phyloP scores from a whole-genome alignment of 768 basidiomycete genomes.

The Krasilnikovozyma curviuscula region DNA sequence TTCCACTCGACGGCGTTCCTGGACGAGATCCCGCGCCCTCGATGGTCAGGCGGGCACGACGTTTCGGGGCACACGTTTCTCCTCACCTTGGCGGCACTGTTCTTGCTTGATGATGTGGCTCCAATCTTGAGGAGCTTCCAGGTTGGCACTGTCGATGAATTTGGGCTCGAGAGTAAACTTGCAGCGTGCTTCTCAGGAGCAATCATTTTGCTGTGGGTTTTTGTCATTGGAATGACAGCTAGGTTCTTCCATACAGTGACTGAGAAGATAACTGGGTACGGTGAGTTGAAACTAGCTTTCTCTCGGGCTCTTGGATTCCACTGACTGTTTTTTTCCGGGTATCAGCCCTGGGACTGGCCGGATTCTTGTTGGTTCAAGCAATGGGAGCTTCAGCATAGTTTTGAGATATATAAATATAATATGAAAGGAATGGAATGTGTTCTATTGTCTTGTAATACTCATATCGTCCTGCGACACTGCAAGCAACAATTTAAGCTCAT shows the following conservation, averaged over 20 bases:
- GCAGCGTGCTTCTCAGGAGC: background rate
- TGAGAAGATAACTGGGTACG: slow-evolving; percentile 8
- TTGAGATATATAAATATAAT: too few relatives aligned
- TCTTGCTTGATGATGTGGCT: slow-evolving; percentile 3
- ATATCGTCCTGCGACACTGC: too few relatives aligned
- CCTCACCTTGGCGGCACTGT: slow-evolving; percentile 6
- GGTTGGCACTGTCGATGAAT: slow-evolving; percentile 9
- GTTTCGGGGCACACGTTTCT: slow-evolving; percentile 4
- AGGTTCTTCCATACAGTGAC: slow-evolving; percentile 11
- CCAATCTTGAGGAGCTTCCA: slow-evolving; percentile 1
- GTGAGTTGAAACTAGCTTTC: too few relatives aligned
- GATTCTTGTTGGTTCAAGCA: too few relatives aligned
- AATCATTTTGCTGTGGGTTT: background rate
- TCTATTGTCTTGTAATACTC: too few relatives aligned
- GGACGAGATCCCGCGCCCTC: slow-evolving; percentile 1
- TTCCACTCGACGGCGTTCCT: too few relatives aligned
- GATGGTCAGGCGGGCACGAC: slow-evolving; percentile 11
- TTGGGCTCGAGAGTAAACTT: background rate
- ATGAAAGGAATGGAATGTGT: too few relatives aligned
- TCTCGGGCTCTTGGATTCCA: too few relatives aligned
- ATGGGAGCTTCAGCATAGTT: too few relatives aligned
- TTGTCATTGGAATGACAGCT: slow-evolving; percentile 3
- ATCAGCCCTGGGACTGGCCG: too few relatives aligned
- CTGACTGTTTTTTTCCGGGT: too few relatives aligned
- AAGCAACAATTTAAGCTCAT: too few relatives aligned